Base-by-base conservation (phyloP, 2,329 filamentous ascomycete species). In the Cercospora sp. region DNA sequence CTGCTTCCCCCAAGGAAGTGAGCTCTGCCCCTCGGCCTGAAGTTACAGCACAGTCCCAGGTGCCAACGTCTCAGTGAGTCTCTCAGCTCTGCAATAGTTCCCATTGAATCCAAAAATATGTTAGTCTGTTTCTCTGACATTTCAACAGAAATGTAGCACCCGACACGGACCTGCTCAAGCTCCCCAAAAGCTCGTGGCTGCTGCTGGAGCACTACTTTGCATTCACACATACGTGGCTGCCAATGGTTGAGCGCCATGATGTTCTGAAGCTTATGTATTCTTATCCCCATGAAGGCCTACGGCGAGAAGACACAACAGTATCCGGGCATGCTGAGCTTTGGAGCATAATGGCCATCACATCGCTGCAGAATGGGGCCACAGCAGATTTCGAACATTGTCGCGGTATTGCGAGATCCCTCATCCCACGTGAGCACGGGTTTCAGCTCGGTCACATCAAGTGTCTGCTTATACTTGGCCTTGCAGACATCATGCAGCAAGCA, bases 201-300 rank as follows among this genome's bases (percentile, higher is more conserved):
- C 82, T 93, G 3, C 80, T 93, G 45, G 89, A 93, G 71, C 84
- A 90, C 4, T 93, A 92, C 76, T 91, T 92, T 68, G 87, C 90
- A 1, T 92, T 91, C 73, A 91, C 89, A 0, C 90, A 93, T 76
- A 88, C 86, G 63, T 94, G 91, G 91, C 84, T 94, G 28, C 91
- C 91, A 0, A 88, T 94, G 28, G 82, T 90, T 10, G 89, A 92
- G 70, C 90, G 89, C 69, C 86, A 90, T 60, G 84, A 85, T 51
- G 80, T 91, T 4, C 80, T 90, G 31, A 85, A 84, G 28, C 80
- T 83, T 3, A 85, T 84, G n/a, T 88, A 88, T 73, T 80, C 83
- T 6, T 87, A 86, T 73, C 82, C 83, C 57, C 60, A 83, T 73
- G 66, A 82, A 76, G 67, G 85, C 26, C 71, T 82, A n/a, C 61